phyloP scores from a whole-genome alignment of 345 rosid species.

The Limnanthes douglasii region DNA sequence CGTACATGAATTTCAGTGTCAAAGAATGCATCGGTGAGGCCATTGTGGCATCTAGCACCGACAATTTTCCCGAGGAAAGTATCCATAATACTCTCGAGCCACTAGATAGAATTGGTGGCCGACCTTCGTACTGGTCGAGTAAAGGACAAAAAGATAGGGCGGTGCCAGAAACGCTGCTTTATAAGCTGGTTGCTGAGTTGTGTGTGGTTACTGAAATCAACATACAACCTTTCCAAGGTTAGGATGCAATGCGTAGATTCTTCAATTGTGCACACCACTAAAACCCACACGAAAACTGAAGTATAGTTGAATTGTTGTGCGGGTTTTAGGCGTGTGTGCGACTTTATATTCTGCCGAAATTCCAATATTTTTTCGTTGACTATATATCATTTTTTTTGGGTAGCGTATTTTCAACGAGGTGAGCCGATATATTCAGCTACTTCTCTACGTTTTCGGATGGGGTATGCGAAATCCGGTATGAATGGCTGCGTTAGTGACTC shows the following conservation, averaged over 20 bases:
- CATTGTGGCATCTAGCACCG: constrained; percentile 82
- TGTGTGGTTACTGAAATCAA: constrained; percentile 61
- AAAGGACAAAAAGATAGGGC: constrained; percentile 44
- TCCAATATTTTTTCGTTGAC: neutral
- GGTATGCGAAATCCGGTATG: constrained; percentile 24
- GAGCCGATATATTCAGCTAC: constrained; percentile 70
- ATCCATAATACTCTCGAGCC: constrained; percentile 53
- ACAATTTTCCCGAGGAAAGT: constrained; percentile 72
- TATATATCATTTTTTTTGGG: constrained; percentile 4
- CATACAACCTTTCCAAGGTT: constrained; percentile 79
- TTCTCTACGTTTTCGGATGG: constrained; percentile 60
- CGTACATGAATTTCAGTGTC: constrained; percentile 21
- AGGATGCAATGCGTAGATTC: too few species aligned
- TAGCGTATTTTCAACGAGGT: constrained; percentile 74
- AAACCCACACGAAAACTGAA: too few species aligned
- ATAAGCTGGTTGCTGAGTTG: constrained; percentile 45
- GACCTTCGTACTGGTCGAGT: constrained; percentile 93
- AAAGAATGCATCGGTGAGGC: constrained; percentile 40
- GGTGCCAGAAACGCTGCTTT: constrained; percentile 81
- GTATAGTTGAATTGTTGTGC: too few species aligned
- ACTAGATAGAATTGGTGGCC: constrained; percentile 24
- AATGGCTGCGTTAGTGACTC: constrained; percentile 14
- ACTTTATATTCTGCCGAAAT: neutral
- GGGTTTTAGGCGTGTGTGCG: too few species aligned
- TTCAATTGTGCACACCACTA: too few species aligned